Conservation (phyloP, 2,329 filamentous ascomycete species). For the Ilyonectria destructans region DNA sequence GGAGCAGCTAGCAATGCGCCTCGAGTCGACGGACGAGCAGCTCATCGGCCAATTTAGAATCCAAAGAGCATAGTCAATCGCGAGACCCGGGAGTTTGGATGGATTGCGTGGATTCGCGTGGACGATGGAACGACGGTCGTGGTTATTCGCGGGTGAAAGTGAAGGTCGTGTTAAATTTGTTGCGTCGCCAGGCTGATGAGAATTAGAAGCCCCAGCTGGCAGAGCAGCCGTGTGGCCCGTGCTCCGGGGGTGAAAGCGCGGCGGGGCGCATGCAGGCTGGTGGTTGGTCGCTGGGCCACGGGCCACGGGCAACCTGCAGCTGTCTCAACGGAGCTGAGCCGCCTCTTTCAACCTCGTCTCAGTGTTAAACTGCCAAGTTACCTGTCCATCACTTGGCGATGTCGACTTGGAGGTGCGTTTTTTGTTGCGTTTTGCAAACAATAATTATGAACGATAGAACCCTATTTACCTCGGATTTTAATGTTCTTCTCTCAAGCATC, state of each 20-base stretch:
- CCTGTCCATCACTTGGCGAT: not conserved
- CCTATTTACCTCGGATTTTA: too few species aligned
- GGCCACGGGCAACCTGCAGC: not conserved
- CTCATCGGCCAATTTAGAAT: conserved; percentile 48
- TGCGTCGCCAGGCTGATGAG: conserved; percentile 41
- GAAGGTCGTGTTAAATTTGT: conserved; percentile 45
- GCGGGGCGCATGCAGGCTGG: conserved; percentile 10
- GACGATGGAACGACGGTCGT: conserved; percentile 27
- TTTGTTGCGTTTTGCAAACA: not conserved
- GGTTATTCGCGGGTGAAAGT: conserved; percentile 32
- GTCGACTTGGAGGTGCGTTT: not conserved
- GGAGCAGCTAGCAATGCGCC: conserved; percentile 52
- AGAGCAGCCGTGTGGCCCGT: conserved; percentile 29
- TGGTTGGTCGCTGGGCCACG: conserved; percentile 13
- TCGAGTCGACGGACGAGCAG: conserved; percentile 48
- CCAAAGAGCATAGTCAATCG: conserved; percentile 49
- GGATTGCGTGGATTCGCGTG: conserved; percentile 6
- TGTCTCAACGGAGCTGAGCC: not conserved
- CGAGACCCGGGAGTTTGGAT: conserved; percentile 16
- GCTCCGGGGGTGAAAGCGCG: conserved; percentile 1
- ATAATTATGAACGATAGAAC: too few species aligned
- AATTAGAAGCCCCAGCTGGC: conserved; percentile 32
- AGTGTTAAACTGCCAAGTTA: not conserved
- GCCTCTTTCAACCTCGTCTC: not conserved
- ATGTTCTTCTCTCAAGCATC: too few species aligned